A percentile compares a stretch with the other conserved stretches of the same genome.
Conservation (phyloP, 305 asterid species). For the Rubia tinctorum region DNA sequence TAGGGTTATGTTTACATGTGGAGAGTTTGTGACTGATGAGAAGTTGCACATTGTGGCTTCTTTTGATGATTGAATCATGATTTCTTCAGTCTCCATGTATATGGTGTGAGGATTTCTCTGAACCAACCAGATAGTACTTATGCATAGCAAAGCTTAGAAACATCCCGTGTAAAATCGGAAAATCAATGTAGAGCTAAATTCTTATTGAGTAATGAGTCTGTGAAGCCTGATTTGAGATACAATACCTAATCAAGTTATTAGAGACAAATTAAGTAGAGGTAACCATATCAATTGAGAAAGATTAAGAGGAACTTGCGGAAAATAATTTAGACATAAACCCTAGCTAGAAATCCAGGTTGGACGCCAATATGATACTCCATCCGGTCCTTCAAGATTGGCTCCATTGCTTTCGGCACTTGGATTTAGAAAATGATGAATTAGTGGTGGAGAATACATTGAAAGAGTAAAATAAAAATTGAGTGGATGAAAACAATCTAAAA, state of each 20-base stretch:
- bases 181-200: not conserved
- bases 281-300: not conserved
- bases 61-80: no score
- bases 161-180: not conserved
- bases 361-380: not conserved
- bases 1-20: not conserved
- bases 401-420: no score
- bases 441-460: no score
- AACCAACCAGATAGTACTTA: no score
- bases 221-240: not conserved
- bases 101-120: not conserved
- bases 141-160: not conserved
- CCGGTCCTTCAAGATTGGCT: no score
- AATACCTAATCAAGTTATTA: not conserved
- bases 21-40: not conserved
- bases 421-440: no score
- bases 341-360: not conserved
- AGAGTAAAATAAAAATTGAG: no score
- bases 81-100: no score
- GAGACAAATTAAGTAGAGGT: not conserved
- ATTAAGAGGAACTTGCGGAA: not conserved
- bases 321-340: not conserved
- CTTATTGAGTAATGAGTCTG: not conserved
- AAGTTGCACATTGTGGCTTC: not conserved
- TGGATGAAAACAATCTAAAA: no score